A percentile compares a stretch with the other conserved stretches of the same genome.
Conservation (phyloP, 2,329 filamentous ascomycete genomes). For the Neopestalotiopsis rosae region DNA sequence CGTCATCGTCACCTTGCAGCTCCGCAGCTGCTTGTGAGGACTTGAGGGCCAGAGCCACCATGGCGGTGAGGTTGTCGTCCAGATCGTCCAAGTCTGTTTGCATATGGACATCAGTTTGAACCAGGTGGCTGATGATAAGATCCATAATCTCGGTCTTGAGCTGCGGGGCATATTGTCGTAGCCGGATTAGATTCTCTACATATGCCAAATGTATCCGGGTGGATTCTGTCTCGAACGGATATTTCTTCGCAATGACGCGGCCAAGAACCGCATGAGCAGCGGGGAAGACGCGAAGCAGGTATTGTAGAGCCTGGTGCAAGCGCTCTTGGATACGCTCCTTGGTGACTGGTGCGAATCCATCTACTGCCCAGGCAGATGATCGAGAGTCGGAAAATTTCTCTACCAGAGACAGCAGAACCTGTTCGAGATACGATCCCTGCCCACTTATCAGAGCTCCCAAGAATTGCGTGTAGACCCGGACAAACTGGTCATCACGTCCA, state of each 20-base stretch:
- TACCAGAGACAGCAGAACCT: constrained; percentile 81
- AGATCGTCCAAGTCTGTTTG: constrained; percentile 92
- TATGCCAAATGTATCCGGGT: constrained; percentile 86
- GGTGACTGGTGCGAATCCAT: constrained; percentile 63
- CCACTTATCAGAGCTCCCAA: constrained; percentile 78
- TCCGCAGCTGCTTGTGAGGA: constrained; percentile 46
- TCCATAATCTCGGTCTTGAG: constrained; percentile 82
- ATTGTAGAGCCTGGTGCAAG: constrained; percentile 76
- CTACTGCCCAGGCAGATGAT: constrained; percentile 51
- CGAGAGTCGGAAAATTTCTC: constrained; percentile 70
- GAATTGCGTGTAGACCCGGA: constrained; percentile 71
- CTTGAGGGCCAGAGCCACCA: constrained; percentile 64
- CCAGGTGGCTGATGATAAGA: constrained; percentile 82
- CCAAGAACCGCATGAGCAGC: constrained; percentile 75
- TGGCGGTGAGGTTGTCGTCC: constrained; percentile 84
- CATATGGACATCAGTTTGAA: constrained; percentile 95
- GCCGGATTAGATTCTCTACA: constrained; percentile 79
- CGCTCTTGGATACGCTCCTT: constrained; percentile 72
- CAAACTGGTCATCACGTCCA: constrained; percentile 68
- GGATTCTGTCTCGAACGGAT: constrained; percentile 78
- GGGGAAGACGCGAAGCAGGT: constrained; percentile 81
- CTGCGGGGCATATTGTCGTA: constrained; percentile 79
- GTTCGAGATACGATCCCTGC: constrained; percentile 77
- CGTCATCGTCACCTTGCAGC: constrained; percentile 57
- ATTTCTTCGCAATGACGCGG: constrained; percentile 69